Evolutionary conservation across 2,329 filamentous ascomycete genomes (phyloP), one percentile per base, ranked within the genome.

Genomic region (Didymosphaeria variabile): DNA sequence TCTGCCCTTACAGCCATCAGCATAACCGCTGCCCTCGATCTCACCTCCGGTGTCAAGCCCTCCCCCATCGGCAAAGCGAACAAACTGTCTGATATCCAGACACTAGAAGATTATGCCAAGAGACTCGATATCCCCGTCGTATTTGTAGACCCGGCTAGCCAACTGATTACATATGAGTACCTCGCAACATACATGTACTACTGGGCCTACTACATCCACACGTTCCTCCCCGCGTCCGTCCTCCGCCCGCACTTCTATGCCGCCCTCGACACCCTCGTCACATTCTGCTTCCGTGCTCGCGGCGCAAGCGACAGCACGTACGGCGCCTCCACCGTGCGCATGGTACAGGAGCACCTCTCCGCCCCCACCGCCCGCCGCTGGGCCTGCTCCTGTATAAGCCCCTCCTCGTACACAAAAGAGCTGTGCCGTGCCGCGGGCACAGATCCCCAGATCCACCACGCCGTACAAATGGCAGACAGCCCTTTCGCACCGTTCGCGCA

Each of bases 151-250:
- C 62, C 67, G 9, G 31, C 54, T 9, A 62, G 63, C 10, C 72
- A 74, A 38, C 50, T 68, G 8, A 66, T 78, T 32, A 59, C 55
- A 1, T 65, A 58, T 58, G 58, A 65, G 8, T 65, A 72, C 32
- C 61, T 75, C 0, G 64, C 62, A 1, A 69, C 62, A 0, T 77
- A 77, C 58, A 71, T 77, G 63, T 75, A 68, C 65, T 77, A 69
- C 57, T 73, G 66, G 61, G 70, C 64, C 2, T 75, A 71, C 65
- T 77, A 77, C 66, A 66, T 74, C 55, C 63, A 71, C 63, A 70
- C 69, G 0, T 69, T 74, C 50, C 65, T 77, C 2, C 70, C 73
- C 0, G 4, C 58, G 7, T 63, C 65, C 1, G 31, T 76, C 1
- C 55, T 60, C 0, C 62, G 52, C 0, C 52, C 65, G 1, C 75